Conservation (phyloP, 2,329 filamentous ascomycete genomes). For the Cercospora zeina region DNA sequence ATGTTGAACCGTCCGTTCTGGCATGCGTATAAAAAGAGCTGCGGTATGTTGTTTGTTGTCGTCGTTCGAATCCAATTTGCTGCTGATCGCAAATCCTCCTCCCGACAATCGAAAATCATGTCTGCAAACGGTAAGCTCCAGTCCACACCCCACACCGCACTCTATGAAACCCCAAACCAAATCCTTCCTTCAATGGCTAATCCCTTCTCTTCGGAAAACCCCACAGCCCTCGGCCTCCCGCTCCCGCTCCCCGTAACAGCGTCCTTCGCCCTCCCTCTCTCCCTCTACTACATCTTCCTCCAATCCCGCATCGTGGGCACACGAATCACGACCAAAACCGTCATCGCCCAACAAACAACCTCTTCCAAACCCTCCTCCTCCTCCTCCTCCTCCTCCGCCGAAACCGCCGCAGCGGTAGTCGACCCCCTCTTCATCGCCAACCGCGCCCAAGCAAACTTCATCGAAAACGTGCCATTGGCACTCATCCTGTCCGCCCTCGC, state of each 20-base stretch:
- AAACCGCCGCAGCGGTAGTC: too few relatives aligned
- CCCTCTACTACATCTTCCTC: conserved; percentile 27
- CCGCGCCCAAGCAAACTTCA: conserved; percentile 26
- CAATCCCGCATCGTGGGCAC: conserved; percentile 22
- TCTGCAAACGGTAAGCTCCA: too few relatives aligned
- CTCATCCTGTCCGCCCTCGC: conserved; percentile 23
- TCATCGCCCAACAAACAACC: conserved; percentile 12
- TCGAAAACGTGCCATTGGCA: conserved; percentile 26
- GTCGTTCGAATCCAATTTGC: too few relatives aligned
- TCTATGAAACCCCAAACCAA: too few relatives aligned
- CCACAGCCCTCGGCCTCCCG: conserved; percentile 15
- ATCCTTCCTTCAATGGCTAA: background rate
- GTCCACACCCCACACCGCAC: too few relatives aligned
- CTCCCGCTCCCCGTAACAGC: conserved; percentile 22
- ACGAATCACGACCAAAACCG: conserved; percentile 18
- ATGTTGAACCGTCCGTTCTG: background rate
- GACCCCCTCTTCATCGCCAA: conserved; percentile 19
- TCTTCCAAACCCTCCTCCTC: background rate
- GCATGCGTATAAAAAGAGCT: background rate
- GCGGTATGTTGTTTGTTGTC: too few relatives aligned
- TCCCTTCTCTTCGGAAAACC: background rate
- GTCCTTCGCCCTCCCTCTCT: conserved; percentile 25
- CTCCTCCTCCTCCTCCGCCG: background rate
- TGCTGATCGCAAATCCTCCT: too few relatives aligned
- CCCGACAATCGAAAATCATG: too few relatives aligned